These are phyloP conservation scores for Uromyces viciae-fabae DNA, from an alignment of 1,284 basidiomycete genomes.

Conservation along the genomic window DNA sequence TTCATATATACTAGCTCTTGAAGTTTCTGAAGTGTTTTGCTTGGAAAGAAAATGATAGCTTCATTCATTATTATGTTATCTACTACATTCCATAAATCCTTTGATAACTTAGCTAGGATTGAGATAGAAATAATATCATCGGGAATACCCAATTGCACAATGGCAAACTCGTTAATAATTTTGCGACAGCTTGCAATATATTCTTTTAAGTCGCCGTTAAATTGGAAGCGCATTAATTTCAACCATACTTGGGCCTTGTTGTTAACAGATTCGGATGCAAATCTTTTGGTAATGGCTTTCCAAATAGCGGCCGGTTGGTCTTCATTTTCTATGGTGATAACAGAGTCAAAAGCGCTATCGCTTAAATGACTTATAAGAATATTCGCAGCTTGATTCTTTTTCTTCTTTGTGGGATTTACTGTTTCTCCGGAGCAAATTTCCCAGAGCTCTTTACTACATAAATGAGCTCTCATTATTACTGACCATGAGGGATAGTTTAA, in stretches of 20 bases:
- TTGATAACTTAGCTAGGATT: neutral
- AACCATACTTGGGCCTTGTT: constrained; percentile 1
- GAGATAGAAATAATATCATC: neutral
- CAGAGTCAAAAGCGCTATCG: too few relatives aligned
- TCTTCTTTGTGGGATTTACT: too few relatives aligned
- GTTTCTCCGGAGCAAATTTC: too few relatives aligned
- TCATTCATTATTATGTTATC: neutral
- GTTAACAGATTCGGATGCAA: neutral
- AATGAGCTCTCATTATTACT: too few relatives aligned
- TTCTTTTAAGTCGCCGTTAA: neutral
- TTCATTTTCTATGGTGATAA: too few relatives aligned
- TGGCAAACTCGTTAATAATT: neutral
- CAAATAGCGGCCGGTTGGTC: too few relatives aligned
- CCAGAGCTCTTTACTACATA: too few relatives aligned
- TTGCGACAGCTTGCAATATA: neutral
- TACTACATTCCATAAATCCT: neutral
- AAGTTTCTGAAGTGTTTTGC: neutral
- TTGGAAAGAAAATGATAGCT: neutral
- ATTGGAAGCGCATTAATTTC: neutral
- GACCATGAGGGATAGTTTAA: too few relatives aligned
- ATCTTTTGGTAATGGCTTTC: neutral
- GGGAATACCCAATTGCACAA: neutral
- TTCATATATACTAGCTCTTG: neutral
- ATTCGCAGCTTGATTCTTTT: too few relatives aligned
- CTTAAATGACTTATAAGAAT: too few relatives aligned